phyloP scores from a whole-genome alignment of 768 basidiomycete species.

The Pleurotus pulmonarius region DNA sequence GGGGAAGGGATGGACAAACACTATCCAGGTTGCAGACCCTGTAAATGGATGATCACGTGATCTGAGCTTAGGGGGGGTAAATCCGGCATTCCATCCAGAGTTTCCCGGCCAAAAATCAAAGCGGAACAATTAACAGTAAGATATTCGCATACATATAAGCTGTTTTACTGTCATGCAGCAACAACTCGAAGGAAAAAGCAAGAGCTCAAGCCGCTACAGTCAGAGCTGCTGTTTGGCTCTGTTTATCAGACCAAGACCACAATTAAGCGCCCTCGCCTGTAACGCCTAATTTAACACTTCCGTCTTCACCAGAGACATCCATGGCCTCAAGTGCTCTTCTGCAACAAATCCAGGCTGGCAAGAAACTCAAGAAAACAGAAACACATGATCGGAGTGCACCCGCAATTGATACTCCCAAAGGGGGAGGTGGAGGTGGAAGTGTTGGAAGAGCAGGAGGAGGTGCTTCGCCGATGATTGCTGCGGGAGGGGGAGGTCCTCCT shows the following conservation, averaged over 20 bases:
- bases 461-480: constrained; percentile 18
- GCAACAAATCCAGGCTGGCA: constrained; percentile 81
- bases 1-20: not conserved
- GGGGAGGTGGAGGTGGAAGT: constrained; percentile 33
- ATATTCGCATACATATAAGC: too few relatives aligned
- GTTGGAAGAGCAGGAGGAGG: constrained; percentile 29
- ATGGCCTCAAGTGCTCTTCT: constrained; percentile 80
- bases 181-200: too few relatives aligned
- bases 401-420: constrained; percentile 42
- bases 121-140: not conserved
- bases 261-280: too few relatives aligned
- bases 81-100: too few relatives aligned
- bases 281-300: not conserved
- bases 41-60: not conserved
- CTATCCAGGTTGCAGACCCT: not conserved
- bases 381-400: constrained; percentile 84
- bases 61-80: too few relatives aligned
- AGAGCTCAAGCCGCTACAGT: too few relatives aligned
- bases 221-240: too few relatives aligned
- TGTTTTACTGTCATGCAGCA: too few relatives aligned
- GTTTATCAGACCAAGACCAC: too few relatives aligned
- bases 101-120: too few relatives aligned
- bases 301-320: not conserved
- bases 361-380: constrained; percentile 72
- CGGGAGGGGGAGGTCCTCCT: constrained; percentile 51